Percentiles rank a stretch among this genome's conserved stretches.
These are phyloP conservation scores for Trichothecium sympodiale DNA, from an alignment of 2,329 filamentous ascomycete genomes.

Conservation along the genomic window DNA sequence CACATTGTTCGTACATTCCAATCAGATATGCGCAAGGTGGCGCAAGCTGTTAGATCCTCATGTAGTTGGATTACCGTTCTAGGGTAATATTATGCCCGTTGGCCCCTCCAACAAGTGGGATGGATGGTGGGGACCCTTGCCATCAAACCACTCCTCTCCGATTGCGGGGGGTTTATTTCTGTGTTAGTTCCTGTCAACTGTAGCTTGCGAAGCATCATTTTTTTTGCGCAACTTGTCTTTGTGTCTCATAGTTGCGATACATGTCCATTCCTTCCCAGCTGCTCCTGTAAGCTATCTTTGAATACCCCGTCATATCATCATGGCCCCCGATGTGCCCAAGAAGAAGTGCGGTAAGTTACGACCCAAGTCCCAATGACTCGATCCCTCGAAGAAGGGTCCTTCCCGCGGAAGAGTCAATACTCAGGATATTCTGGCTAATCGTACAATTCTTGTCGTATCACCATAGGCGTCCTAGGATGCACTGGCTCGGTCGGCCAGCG, in stretches of 20 bases:
- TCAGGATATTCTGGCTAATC: too few relatives aligned
- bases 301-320: conserved; percentile 5
- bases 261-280: too few relatives aligned
- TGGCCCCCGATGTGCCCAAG: conserved; percentile 35
- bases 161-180: not conserved
- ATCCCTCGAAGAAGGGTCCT: too few relatives aligned
- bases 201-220: not conserved
- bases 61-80: too few relatives aligned
- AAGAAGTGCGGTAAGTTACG: conserved; percentile 46
- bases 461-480: conserved; percentile 68
- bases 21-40: too few relatives aligned
- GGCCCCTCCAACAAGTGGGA: not conserved
- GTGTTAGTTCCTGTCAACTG: not conserved
- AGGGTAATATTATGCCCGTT: too few relatives aligned
- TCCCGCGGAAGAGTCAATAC: too few relatives aligned
- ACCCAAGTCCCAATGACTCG: not conserved
- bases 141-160: not conserved
- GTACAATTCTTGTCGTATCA: conserved; percentile 7
- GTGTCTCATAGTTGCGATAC: too few relatives aligned
- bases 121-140: not conserved
- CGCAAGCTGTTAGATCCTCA: too few relatives aligned
- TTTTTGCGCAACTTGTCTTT: not conserved
- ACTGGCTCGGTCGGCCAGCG: conserved; percentile 92
- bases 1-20: too few relatives aligned
- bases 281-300: too few relatives aligned